Base-by-base conservation (phyloP, 805 yeast species). In the Kodamaea hsintzibuensis region DNA sequence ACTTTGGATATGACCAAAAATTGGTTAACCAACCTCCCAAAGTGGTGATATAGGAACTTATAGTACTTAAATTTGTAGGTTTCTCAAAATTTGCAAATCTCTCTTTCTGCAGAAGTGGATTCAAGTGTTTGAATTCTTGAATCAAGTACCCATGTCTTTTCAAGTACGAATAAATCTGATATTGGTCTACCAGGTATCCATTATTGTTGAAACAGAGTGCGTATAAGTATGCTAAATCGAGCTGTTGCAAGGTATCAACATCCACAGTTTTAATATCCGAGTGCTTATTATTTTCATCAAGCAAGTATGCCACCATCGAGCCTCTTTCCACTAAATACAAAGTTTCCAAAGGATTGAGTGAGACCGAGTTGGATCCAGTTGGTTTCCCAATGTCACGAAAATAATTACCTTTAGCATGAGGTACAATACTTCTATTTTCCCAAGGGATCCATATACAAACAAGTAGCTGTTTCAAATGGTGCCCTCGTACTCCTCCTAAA, bases 261-360 rank as follows among this genome's bases (percentile, higher is more conserved):
- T 51, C 50, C 8, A 51, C 17, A 14, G 10, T 14, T n/a, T 39
- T 22, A 13, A 22, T 8, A 22, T 42, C 47, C 17, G 17, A 33
- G 2, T 33, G 42, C n/a, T 33, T 16, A 38, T 40, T 43, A 9
- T 35, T 38, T 30, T 47, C 47, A 7, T 55, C 55, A 9, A 74
- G 47, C 42, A 70, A 50, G 55, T 68, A 73, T 5, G 71, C 57
- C 10, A 68, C 56, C 58, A 75, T 60, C 1, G 78, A 68, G 1
- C 98, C 98, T 63, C 98, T 74, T 65, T 92, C 97, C 1, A 86
- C 81, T 52, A 92, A 71, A 66, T 91, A 92, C 1, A 91, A 72
- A 7, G 85, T 79, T 61, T 92, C 98, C 54, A 89, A 83, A 14
- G 82, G 81, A 18, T 69, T 73, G 38, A 92, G 72, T 25, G 50